phyloP scores from a whole-genome alignment of 306 rosid species.

The Sophora flavescens region DNA sequence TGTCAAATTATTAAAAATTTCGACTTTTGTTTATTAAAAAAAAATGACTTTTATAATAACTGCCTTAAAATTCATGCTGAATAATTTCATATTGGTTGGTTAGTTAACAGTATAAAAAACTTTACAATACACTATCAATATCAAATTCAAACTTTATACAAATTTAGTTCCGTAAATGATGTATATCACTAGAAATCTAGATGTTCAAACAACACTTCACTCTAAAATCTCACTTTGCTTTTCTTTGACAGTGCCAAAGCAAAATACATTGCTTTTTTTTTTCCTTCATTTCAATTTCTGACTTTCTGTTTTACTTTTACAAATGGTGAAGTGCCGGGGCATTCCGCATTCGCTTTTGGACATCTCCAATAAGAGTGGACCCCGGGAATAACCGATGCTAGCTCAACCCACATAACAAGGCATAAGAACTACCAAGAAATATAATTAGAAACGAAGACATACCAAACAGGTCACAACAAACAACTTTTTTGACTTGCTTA shows the following conservation, averaged over 20 bases:
- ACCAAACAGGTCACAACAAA: conserved; percentile 44
- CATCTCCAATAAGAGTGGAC: conserved; percentile 40
- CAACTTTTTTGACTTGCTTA: conserved; percentile 44
- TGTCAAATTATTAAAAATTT: too few relatives aligned
- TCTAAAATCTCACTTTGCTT: background rate
- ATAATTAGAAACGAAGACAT: conserved; percentile 26
- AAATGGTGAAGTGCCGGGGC: conserved; percentile 35
- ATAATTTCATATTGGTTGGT: too few relatives aligned
- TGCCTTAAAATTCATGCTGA: too few relatives aligned
- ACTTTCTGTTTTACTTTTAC: background rate
- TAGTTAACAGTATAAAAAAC: too few relatives aligned
- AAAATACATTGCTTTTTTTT: conserved; percentile 33
- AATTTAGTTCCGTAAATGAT: too few relatives aligned
- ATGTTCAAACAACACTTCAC: too few relatives aligned
- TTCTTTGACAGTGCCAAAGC: background rate
- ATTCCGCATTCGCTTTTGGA: conserved; percentile 2
- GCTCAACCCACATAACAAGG: conserved; percentile 36
- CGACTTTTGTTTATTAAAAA: too few relatives aligned
- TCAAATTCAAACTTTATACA: too few relatives aligned
- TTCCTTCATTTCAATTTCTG: background rate
- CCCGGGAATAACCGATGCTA: conserved; percentile 39
- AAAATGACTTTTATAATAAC: too few relatives aligned
- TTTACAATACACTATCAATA: too few relatives aligned
- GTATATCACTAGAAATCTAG: too few relatives aligned
- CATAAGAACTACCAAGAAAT: conserved; percentile 37